Percentiles rank a stretch among this genome's conserved stretches.
These are phyloP conservation scores for Botrytis aclada DNA, from an alignment of 2,329 filamentous ascomycete species.

Conservation along the genomic window DNA sequence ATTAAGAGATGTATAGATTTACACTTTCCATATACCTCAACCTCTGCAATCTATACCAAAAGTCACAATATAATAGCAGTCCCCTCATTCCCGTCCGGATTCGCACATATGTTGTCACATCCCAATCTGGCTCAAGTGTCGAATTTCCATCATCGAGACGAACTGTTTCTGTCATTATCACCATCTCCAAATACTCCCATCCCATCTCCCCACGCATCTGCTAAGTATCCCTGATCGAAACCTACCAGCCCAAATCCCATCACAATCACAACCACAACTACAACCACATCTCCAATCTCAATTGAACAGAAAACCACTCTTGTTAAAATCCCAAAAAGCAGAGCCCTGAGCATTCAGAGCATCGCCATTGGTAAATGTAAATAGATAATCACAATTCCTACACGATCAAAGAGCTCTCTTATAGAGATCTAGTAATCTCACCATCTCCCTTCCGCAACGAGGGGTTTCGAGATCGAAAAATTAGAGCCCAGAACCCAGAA, in stretches of 20 bases:
- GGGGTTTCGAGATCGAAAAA: too few species aligned
- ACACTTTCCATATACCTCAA: too few species aligned
- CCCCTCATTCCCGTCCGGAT: background rate
- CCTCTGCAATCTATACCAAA: background rate
- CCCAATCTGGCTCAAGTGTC: background rate
- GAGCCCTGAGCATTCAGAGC: background rate
- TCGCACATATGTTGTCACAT: background rate
- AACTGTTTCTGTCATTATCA: background rate
- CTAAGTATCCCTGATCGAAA: background rate
- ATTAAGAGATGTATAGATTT: too few species aligned
- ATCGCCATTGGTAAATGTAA: too few species aligned
- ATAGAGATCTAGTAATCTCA: too few species aligned
- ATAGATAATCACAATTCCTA: too few species aligned
- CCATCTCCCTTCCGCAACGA: too few species aligned
- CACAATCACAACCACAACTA: background rate
- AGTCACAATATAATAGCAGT: background rate
- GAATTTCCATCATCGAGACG: background rate
- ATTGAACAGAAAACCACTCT: background rate
- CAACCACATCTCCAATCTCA: background rate
- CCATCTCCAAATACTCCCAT: background rate
- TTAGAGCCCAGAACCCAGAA: too few species aligned
- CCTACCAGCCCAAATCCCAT: background rate
- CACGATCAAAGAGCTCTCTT: too few species aligned
- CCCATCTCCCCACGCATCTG: background rate
- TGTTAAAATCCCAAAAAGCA: accelerated